Evolutionary conservation across 495 filamentous ascomycete species (phyloP), one percentile per base, ranked within the genome.

Genomic region (Hyaloscypha variabilis): DNA sequence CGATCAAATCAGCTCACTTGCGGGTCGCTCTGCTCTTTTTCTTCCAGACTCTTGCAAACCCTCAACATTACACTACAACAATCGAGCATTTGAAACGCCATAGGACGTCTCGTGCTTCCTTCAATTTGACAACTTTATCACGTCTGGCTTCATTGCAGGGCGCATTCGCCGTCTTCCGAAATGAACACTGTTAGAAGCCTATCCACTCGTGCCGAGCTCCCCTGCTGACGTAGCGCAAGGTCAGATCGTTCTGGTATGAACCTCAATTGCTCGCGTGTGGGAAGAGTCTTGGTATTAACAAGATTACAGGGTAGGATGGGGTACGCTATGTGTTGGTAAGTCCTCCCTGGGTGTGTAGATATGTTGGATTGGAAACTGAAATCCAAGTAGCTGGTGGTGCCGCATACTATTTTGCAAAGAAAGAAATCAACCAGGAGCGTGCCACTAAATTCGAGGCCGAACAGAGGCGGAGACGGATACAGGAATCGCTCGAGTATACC

Each of bases 321-420:
- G 90, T 59, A 77, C 88, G 65, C 88, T 98, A 61, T 92, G 91
- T 69, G 77, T 91, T 71, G 91, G 91, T 92, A 83, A 62, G 83
- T 55, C 23, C 56, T 57, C 34, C 19, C 17, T 54, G n/a, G 14
- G 30, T 21, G 6, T 39, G 4, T 5, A 26, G 49, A 5, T 5
- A 21, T 29, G 34, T 30, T 54, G 21, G 17, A 46, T 31, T 28
- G 14, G 24, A 57, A 55, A 55, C 56, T 60, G 30, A 64, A 52
- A 26, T 63, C 63, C 51, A 26, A 63, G 34, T 73, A 93, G 90
- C 91, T 63, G 95, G 94, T 73, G 95, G 91, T 72, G 94, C 86
- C 60, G 93, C 95, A 67, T 99, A 99, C 84, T 92, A 92, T 80
- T 97, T 97, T 76, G 96, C 95, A 61, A 99, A 99, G 82, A 83